phyloP scores from a whole-genome alignment of 2,329 filamentous ascomycete genomes.

The Aureobasidium sp. region DNA sequence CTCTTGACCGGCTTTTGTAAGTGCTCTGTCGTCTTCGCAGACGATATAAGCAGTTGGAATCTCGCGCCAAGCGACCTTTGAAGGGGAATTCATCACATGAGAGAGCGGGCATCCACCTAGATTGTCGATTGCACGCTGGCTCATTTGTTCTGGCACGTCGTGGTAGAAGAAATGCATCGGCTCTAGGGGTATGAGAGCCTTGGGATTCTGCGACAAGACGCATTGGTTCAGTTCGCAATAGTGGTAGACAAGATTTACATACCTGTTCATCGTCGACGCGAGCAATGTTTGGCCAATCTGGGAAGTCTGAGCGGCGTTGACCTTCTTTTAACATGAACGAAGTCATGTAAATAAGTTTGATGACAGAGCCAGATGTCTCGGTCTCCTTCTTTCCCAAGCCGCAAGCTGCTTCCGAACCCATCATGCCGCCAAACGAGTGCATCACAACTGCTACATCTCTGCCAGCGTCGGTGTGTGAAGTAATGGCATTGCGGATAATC shows the following conservation, averaged over 20 bases:
- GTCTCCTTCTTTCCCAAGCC: constrained; percentile 17
- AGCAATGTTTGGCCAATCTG: not conserved
- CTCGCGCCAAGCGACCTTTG: constrained; percentile 19
- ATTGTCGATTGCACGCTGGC: constrained; percentile 3
- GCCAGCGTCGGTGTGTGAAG: constrained; percentile 19
- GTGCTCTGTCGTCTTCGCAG: constrained; percentile 33
- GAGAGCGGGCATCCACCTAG: not conserved
- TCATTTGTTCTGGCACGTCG: constrained; percentile 3
- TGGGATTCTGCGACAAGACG: not conserved
- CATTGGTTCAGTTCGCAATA: not conserved
- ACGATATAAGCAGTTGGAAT: constrained; percentile 35
- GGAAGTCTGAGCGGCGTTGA: not conserved
- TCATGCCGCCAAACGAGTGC: constrained; percentile 26
- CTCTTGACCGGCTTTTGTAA: constrained; percentile 30
- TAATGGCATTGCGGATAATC: constrained; percentile 19
- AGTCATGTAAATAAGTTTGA: constrained; percentile 22
- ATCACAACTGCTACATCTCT: constrained; percentile 24
- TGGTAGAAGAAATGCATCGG: not conserved
- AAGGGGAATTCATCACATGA: not conserved
- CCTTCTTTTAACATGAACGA: constrained; percentile 15
- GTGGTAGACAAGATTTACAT: not conserved
- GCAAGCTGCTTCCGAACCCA: constrained; percentile 22
- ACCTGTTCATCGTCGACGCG: not conserved
- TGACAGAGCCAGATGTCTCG: constrained; percentile 16
- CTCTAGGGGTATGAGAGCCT: not conserved